Evolutionary conservation across 441 rosid species (phyloP).

Genomic region (Euphorbia schlechtendalii): DNA sequence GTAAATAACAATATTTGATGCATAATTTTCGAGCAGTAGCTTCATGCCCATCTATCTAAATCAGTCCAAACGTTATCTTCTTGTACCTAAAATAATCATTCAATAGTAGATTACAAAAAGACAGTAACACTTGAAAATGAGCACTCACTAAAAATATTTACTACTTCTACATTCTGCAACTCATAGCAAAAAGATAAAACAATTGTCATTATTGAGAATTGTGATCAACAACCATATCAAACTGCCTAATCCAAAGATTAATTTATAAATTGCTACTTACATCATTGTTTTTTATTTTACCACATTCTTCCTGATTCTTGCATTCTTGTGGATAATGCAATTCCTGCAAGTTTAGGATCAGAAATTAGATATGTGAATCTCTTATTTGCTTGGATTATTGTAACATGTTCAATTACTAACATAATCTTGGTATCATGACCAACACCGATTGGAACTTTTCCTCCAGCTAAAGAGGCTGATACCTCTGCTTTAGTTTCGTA

Average conservation of each 20-base stretch:
- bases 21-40: too few species aligned
- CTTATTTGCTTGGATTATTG: background rate
- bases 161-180: slow-evolving; percentile 49
- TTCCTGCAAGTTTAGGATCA: slow-evolving; percentile 35
- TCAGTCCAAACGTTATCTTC: too few species aligned
- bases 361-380: background rate
- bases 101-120: too few species aligned
- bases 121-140: too few species aligned
- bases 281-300: slow-evolving; percentile 56
- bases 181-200: background rate
- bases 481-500: slow-evolving; percentile 71
- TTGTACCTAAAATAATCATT: too few species aligned
- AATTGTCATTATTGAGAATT: background rate
- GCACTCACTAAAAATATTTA: too few species aligned
- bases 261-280: slow-evolving; percentile 31
- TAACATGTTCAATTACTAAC: slow-evolving; percentile 25
- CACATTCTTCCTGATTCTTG: slow-evolving; percentile 64
- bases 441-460: slow-evolving; percentile 65
- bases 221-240: background rate
- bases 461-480: slow-evolving; percentile 45
- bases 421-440: slow-evolving; percentile 59
- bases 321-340: slow-evolving; percentile 79
- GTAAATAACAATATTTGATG: slow-evolving; percentile 31
- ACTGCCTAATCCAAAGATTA: background rate
- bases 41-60: too few species aligned